Evolutionary conservation across 2,329 filamentous ascomycete species (phyloP), one percentile per base, ranked within the genome.

Genomic region (Aspergillus ochraceoroseus): DNA sequence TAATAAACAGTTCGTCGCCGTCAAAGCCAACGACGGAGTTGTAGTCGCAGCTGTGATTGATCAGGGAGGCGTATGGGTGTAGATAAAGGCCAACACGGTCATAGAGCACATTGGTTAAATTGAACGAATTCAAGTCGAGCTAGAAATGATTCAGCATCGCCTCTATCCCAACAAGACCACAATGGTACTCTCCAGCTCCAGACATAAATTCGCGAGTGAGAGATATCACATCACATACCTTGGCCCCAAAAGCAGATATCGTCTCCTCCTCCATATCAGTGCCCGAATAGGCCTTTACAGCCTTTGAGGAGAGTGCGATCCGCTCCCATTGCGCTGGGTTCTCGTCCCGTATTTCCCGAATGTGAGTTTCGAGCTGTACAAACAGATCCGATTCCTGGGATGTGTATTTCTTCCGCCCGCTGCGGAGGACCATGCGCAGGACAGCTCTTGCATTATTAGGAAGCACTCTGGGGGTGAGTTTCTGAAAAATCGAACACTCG

Each of bases 41-140:
- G 3, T 76, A 76, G 15, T 73, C 67, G 54, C 80, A 83, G 29
- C 75, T 80, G 55, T 83, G 80, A 46, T 83, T 83, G 29, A 78
- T 66, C 11, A 72, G 61, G 18, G 74, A 68, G 2, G 74, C 65
- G 12, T 70, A 64, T 0, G 77, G 75, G 45, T 81, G 75, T 11
- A 82, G 55, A 23, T 72, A 73, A n/a, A 80, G 62, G 2, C 80
- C 80, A 14, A 82, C 61, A 1, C 75, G 72, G 33, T 80, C 77
- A 32, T 75, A 71, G 11, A 72, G 66, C 3, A 72, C 68, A 2
- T 70, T 76, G 12, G 74, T 73, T 2, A 82, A 62, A 5, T 77
- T 78, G 42, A 80, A 65, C 2, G 74, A 71, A 50, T 83, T 83
- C 32, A 76, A 64, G 20, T 79, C 68, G 19, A 81, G 52, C 74